These are phyloP conservation scores for Plasmodium reichenowi DNA, from an alignment of 169 alveolate genomes.

Conservation along the genomic window DNA sequence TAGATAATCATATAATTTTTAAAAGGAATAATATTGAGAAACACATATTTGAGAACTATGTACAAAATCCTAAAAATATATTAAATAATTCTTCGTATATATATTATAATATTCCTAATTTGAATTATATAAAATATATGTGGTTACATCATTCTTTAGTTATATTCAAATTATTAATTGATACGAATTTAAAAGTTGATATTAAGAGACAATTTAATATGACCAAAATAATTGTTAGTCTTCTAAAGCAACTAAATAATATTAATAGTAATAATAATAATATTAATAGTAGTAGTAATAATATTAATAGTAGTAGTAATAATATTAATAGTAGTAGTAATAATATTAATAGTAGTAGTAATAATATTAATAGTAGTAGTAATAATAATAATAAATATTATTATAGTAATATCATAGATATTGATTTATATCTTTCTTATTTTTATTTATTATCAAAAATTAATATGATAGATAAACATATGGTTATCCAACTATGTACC, in stretches of 20 bases:
- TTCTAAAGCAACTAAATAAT: slow-evolving; percentile 14
- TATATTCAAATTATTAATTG: slow-evolving; percentile 43
- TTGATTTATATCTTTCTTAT: slow-evolving; percentile 22
- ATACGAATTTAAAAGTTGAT: slow-evolving; percentile 19
- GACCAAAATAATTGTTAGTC: slow-evolving; percentile 12
- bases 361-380: too few relatives aligned
- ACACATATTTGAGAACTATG: too few relatives aligned
- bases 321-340: background rate
- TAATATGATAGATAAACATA: slow-evolving; percentile 38
- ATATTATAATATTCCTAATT: background rate
- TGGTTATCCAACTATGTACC: slow-evolving; percentile 18
- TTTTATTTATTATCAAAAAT: slow-evolving; percentile 23
- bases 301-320: background rate
- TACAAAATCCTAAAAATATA: background rate
- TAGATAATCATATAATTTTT: background rate
- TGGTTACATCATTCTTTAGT: slow-evolving; percentile 42
- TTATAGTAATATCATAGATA: too few relatives aligned
- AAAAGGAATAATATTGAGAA: too few relatives aligned
- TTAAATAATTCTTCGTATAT: background rate
- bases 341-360: too few relatives aligned
- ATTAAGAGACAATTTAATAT: slow-evolving; percentile 28
- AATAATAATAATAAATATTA: too few relatives aligned
- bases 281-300: too few relatives aligned
- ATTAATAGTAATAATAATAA: background rate
- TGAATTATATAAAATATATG: slow-evolving; percentile 16